These are phyloP conservation scores for Zelopaecilomyces penicillatus DNA, from an alignment of 2,329 filamentous ascomycete genomes.

Conservation along the genomic window DNA sequence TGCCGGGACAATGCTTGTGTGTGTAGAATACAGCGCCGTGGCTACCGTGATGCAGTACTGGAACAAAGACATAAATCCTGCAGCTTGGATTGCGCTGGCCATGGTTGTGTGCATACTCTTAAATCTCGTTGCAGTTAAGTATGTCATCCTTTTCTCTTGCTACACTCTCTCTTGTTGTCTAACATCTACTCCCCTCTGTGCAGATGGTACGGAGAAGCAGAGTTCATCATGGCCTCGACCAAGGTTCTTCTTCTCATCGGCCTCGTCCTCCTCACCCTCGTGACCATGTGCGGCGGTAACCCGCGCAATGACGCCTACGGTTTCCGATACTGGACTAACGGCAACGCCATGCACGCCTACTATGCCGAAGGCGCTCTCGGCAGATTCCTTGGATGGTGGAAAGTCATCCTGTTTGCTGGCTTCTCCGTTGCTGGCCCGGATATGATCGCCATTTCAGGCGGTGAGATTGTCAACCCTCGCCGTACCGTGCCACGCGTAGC, in stretches of 20 bases:
- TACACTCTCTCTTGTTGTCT: not conserved
- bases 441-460: constrained; percentile 49
- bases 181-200: constrained; percentile 14
- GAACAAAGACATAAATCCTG: constrained; percentile 33
- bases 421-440: constrained; percentile 63
- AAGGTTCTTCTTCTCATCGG: constrained; percentile 43
- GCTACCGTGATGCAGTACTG: constrained; percentile 38
- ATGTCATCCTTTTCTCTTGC: constrained; percentile 19
- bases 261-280: constrained; percentile 54
- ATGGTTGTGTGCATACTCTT: constrained; percentile 37
- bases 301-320: constrained; percentile 54
- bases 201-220: constrained; percentile 33
- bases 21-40: constrained; percentile 36
- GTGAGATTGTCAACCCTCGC: constrained; percentile 58
- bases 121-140: constrained; percentile 38
- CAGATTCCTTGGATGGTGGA: constrained; percentile 50
- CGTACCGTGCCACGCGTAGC: constrained; percentile 58
- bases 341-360: constrained; percentile 25
- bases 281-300: constrained; percentile 61
- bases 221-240: constrained; percentile 49
- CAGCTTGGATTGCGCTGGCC: constrained; percentile 41
- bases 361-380: constrained; percentile 42
- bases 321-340: constrained; percentile 48
- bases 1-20: constrained; percentile 36
- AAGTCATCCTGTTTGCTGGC: constrained; percentile 53